Conservation (phyloP, 2,329 filamentous ascomycete genomes). For the Ampelomyces quisqualis region DNA sequence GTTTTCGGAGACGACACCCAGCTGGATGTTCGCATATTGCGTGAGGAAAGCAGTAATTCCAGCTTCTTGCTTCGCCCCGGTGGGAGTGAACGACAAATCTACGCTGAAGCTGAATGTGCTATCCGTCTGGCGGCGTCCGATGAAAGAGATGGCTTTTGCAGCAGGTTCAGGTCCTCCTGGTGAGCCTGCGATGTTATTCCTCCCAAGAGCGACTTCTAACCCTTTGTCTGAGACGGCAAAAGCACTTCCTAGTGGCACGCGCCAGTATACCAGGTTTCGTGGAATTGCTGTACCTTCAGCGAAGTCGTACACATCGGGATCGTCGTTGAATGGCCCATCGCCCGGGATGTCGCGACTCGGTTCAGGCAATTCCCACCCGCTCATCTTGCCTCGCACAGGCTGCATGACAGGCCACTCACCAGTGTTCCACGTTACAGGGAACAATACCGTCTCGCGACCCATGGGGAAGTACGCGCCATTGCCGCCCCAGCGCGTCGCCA, state of each 20-base stretch:
- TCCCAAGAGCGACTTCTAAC: constrained; percentile 46
- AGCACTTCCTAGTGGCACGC: constrained; percentile 49
- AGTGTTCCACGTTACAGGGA: constrained; percentile 27
- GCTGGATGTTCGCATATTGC: constrained; percentile 54
- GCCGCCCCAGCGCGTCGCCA: constrained; percentile 25
- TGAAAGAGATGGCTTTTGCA: constrained; percentile 53
- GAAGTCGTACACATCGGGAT: constrained; percentile 52
- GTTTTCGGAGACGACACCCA: constrained; percentile 35
- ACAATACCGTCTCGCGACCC: constrained; percentile 31
- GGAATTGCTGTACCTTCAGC: constrained; percentile 48
- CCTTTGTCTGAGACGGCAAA: constrained; percentile 11
- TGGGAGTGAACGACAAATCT: constrained; percentile 44
- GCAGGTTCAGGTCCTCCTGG: constrained; percentile 48
- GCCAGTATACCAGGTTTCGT: constrained; percentile 57
- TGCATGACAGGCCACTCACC: constrained; percentile 50
- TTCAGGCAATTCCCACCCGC: constrained; percentile 45
- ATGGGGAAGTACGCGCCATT: constrained; percentile 21
- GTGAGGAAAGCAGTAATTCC: constrained; percentile 57
- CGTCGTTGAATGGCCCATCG: constrained; percentile 42
- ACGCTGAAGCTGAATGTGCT: constrained; percentile 56
- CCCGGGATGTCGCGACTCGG: constrained; percentile 40
- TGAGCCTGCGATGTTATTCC: constrained; percentile 56
- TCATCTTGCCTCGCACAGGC: constrained; percentile 48
- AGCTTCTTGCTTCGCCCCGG: constrained; percentile 49
- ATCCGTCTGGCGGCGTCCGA: constrained; percentile 55